phyloP scores from a whole-genome alignment of 495 filamentous ascomycete genomes.

The Hyaloscypha hepaticicola region DNA sequence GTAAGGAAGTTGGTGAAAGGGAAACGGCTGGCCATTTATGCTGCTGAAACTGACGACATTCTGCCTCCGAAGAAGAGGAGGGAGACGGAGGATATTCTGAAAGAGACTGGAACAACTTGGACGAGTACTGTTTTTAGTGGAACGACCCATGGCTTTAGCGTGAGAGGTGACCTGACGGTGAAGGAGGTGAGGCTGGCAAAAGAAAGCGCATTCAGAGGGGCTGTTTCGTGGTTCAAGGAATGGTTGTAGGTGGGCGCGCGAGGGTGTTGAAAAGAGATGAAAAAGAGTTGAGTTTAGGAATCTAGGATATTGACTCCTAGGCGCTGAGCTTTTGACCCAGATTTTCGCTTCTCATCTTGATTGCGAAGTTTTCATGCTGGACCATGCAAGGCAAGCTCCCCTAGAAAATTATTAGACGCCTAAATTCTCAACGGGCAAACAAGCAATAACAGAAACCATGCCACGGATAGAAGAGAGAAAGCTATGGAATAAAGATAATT shows the following conservation, averaged over 20 bases:
- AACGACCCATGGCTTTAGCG: constrained; percentile 15
- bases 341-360: too few species aligned
- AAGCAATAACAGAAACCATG: too few species aligned
- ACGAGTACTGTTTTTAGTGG: constrained; percentile 15
- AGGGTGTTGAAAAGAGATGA: neutral
- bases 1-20: neutral
- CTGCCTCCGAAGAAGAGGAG: constrained; percentile 10
- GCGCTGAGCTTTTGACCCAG: too few species aligned
- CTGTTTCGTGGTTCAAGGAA: constrained; percentile 10
- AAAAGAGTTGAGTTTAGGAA: neutral
- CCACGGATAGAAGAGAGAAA: too few species aligned
- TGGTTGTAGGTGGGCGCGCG: constrained; percentile 1
- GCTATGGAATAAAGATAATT: too few species aligned
- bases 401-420: too few species aligned
- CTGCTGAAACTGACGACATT: constrained; percentile 15
- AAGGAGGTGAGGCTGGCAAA: constrained; percentile 12
- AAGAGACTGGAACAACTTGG: constrained; percentile 9
- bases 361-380: too few species aligned
- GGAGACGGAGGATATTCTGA: constrained; percentile 15
- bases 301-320: neutral
- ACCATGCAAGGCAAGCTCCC: too few species aligned
- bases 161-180: constrained; percentile 14
- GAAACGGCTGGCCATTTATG: constrained; percentile 10
- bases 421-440: too few species aligned
- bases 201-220: constrained; percentile 12